Evolutionary conservation across 495 filamentous ascomycete genomes (phyloP), one percentile per base, ranked within the genome.

Genomic region (Rhypophila decipiens): DNA sequence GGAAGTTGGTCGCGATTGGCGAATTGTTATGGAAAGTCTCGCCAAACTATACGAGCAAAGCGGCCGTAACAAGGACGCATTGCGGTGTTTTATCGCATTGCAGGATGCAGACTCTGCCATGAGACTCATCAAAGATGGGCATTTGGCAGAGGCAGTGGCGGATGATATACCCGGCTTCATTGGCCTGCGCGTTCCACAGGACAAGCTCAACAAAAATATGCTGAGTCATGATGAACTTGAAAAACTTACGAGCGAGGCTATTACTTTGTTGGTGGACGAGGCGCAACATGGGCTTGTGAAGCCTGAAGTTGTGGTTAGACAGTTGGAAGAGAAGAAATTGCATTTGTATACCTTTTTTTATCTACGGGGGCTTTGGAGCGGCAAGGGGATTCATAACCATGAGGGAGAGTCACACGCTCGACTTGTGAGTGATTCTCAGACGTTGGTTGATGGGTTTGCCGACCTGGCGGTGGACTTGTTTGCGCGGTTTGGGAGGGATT

Each of bases 71-170:
- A 74, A 82, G 47, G 88, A 95, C 60, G 93, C 93, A 1, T 68
- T 98, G 29, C 81, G 75, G 50, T 93, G 85, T 65, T 96, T 91
- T 62, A 93, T 97, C 57, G 83, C 76, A 31, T 74, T 96, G 10
- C 89, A 95, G 59, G 87, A 97, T 72, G 93, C 87, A 1, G 90
- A 96, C 50, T 82, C 84, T 13, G 86, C 88, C 0, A 90, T 98
- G 81, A 67, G 73, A 18, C 67, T 98, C 45, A 91, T 97, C 51
- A 76, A 78, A 46, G 85, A 93, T 20, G 85, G 85, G 55, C 87
- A 89, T 52, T 71, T 98, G 20, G 79, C 95, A 5, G 88, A 91
- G 46, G 83, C 88, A 5, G 78, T 97, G 12, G 78, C 83, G 4
- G 88, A 95, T 55, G 87, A 97, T 54, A 90, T 98, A 29, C 80